A percentile compares a stretch with the other conserved stretches of the same genome.
These are phyloP conservation scores for Clonostachys rhizophaga DNA, from an alignment of 2,329 filamentous ascomycete species.

Conservation along the genomic window DNA sequence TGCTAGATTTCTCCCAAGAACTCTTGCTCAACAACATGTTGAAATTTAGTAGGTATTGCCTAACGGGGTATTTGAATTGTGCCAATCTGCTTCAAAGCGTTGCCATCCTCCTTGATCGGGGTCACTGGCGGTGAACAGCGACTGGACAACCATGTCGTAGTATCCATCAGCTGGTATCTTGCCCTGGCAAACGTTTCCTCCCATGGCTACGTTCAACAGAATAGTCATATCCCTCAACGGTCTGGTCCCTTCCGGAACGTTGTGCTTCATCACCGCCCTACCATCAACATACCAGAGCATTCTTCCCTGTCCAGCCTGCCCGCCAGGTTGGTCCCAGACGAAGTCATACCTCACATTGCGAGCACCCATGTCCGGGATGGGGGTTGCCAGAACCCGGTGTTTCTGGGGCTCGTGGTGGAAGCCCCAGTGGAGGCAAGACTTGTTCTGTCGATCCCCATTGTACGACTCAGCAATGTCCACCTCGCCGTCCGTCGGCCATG, in stretches of 20 bases:
- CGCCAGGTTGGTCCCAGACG: slow-evolving; percentile 45
- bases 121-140: slow-evolving; percentile 45
- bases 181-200: slow-evolving; percentile 52
- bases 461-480: slow-evolving; percentile 58
- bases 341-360: slow-evolving; percentile 49
- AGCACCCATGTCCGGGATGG: slow-evolving; percentile 39
- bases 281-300: slow-evolving; percentile 58
- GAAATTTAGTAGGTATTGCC: neutral
- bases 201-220: slow-evolving; percentile 58
- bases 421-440: slow-evolving; percentile 56
- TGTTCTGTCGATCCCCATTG: slow-evolving; percentile 52
- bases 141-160: slow-evolving; percentile 52
- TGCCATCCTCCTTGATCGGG: slow-evolving; percentile 47
- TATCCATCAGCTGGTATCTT: slow-evolving; percentile 43
- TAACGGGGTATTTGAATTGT: neutral
- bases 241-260: slow-evolving; percentile 45
- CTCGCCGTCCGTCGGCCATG: slow-evolving; percentile 55
- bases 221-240: slow-evolving; percentile 51
- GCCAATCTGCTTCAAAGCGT: neutral
- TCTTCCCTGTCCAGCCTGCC: slow-evolving; percentile 34
- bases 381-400: slow-evolving; percentile 49
- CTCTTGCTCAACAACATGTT: no score
- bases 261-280: slow-evolving; percentile 49
- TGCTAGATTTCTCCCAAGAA: no score
- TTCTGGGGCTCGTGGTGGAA: slow-evolving; percentile 49